A percentile compares a stretch with the other conserved stretches of the same genome.
phyloP scores from a whole-genome alignment of 768 basidiomycete genomes.

The Tylopilus cervinicoccineus region DNA sequence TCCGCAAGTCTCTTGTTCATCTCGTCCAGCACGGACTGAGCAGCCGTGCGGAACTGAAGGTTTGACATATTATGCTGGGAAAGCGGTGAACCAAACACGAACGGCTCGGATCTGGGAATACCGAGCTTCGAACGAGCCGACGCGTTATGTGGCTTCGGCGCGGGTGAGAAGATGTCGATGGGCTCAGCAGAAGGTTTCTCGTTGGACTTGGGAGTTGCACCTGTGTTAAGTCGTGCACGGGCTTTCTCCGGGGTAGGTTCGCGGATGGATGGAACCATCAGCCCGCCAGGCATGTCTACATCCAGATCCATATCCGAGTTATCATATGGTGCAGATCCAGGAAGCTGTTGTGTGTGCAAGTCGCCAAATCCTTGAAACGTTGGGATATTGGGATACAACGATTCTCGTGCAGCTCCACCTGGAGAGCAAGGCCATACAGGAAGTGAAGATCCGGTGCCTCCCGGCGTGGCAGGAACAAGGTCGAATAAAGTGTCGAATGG shows the following conservation, averaged over 20 bases:
- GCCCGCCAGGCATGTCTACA: conserved; percentile 35
- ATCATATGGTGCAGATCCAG: conserved; percentile 17
- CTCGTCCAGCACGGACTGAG: conserved; percentile 72
- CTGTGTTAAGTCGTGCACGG: conserved; percentile 16
- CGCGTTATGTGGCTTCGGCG: conserved; percentile 19
- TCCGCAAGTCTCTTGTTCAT: conserved; percentile 71
- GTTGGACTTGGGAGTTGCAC: conserved; percentile 23
- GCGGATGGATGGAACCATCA: conserved; percentile 15
- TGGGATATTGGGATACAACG: conserved; percentile 40
- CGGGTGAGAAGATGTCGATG: conserved; percentile 41
- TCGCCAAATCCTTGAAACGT: conserved; percentile 30
- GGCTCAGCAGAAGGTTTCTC: conserved; percentile 31
- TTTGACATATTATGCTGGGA: conserved; percentile 61
- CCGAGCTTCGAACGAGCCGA: conserved; percentile 21
- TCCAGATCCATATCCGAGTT: conserved; percentile 34
- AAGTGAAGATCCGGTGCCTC: conserved; percentile 17
- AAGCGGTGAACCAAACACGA: conserved; percentile 75
- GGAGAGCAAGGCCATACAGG: conserved; percentile 43
- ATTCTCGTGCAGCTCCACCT: conserved; percentile 16
- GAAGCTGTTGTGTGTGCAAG: conserved; percentile 16
- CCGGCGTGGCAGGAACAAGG: conserved; percentile 56
- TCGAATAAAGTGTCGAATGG: conserved; percentile 69
- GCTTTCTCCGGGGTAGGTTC: conserved; percentile 21
- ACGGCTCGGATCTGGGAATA: conserved; percentile 40
- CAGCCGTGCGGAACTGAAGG: conserved; percentile 60